Evolutionary conservation across 139 green algal genomes (phyloP).

Genomic region (Tetradesmus obliquus): DNA sequence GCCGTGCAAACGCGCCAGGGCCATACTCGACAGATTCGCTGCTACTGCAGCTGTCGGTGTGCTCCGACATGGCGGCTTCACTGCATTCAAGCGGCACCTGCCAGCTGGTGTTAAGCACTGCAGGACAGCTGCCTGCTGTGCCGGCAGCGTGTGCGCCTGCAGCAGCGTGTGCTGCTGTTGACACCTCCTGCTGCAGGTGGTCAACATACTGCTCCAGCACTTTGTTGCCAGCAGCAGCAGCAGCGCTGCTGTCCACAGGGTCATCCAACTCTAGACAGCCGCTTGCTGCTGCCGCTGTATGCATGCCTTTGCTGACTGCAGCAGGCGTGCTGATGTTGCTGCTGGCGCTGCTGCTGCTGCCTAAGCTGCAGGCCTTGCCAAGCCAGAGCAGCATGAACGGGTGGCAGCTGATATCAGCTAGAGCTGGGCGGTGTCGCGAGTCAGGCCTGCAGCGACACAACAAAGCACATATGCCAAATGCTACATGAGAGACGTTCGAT

Average conservation of each 20-base stretch:
- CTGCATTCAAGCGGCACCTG: background rate
- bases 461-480: too few relatives aligned
- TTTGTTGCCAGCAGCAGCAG: background rate
- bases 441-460: background rate
- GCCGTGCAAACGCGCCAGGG: background rate
- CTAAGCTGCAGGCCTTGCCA: background rate
- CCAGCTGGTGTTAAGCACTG: background rate
- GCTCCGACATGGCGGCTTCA: background rate
- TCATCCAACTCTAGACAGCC: background rate
- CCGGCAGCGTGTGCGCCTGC: background rate
- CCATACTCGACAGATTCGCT: background rate
- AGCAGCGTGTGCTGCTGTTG: background rate
- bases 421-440: background rate
- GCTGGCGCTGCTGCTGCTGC: background rate
- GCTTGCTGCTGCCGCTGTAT: background rate
- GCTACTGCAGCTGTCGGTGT: slow-evolving; percentile 1
- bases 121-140: background rate
- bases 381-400: background rate
- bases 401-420: background rate
- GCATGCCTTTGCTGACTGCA: background rate
- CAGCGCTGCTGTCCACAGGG: background rate
- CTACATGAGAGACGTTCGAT: too few relatives aligned
- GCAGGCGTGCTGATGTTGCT: background rate
- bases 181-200: background rate
- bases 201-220: background rate